A percentile compares a stretch with the other conserved stretches of the same genome.
These are phyloP conservation scores for Xylaria sp. DNA, from an alignment of 2,329 filamentous ascomycete species.

Conservation along the genomic window DNA sequence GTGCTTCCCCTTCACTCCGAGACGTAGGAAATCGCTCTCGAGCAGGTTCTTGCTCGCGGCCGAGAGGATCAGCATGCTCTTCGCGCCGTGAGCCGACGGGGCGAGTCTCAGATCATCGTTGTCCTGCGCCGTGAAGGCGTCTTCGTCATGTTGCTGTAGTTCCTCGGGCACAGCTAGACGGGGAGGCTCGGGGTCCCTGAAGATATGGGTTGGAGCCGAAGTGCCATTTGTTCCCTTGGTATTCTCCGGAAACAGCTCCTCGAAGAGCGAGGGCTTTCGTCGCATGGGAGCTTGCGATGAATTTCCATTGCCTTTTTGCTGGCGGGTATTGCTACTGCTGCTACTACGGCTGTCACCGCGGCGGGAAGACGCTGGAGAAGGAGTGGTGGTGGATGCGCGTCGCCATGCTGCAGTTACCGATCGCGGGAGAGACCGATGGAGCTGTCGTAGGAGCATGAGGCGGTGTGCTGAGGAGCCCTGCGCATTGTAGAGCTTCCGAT, in stretches of 20 bases:
- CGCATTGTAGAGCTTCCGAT: constrained; percentile 44
- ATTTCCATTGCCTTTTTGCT: neutral
- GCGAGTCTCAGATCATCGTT: neutral
- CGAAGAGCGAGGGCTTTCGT: constrained; percentile 51
- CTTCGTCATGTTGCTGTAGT: constrained; percentile 7
- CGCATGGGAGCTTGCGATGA: neutral
- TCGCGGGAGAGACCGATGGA: constrained; percentile 49
- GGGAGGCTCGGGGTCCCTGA: constrained; percentile 24
- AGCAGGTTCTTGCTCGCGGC: constrained; percentile 69
- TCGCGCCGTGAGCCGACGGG: constrained; percentile 35
- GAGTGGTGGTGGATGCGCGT: constrained; percentile 32
- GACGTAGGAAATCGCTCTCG: constrained; percentile 76
- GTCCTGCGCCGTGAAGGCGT: neutral
- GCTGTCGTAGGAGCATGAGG: constrained; percentile 51
- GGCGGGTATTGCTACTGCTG: constrained; percentile 9
- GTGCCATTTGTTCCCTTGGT: constrained; percentile 43
- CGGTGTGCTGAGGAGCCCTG: constrained; percentile 43
- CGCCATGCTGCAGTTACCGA: constrained; percentile 49
- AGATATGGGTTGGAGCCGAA: constrained; percentile 31
- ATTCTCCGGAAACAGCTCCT: constrained; percentile 67
- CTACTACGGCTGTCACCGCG: constrained; percentile 38
- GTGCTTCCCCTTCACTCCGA: constrained; percentile 70
- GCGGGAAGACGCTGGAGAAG: constrained; percentile 28
- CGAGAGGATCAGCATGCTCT: constrained; percentile 64
- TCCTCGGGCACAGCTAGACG: constrained; percentile 23